A percentile compares a stretch with the other conserved stretches of the same genome.
These are phyloP conservation scores for Chalaropsis thielavioides DNA, from an alignment of 2,329 filamentous ascomycete species.

Conservation along the genomic window DNA sequence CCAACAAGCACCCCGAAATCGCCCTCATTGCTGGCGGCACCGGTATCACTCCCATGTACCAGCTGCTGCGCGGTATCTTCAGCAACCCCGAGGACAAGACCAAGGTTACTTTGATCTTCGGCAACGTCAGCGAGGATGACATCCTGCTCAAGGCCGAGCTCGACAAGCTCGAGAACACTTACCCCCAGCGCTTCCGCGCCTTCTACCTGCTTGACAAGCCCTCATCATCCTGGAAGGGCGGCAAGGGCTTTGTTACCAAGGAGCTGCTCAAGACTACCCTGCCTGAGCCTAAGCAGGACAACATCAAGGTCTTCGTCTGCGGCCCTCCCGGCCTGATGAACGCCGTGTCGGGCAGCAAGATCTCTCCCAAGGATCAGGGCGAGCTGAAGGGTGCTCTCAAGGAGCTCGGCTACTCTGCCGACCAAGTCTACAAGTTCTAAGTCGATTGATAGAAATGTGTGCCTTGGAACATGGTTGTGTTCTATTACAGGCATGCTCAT, in stretches of 20 bases:
- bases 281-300: slow-evolving; percentile 77
- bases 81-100: slow-evolving; percentile 94
- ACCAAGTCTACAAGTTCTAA: slow-evolving; percentile 94
- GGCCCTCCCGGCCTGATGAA: slow-evolving; percentile 90
- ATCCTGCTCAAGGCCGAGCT: slow-evolving; percentile 83
- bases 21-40: slow-evolving; percentile 85
- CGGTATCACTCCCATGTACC: slow-evolving; percentile 96
- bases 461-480: too few species aligned
- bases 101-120: slow-evolving; percentile 89
- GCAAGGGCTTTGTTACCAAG: slow-evolving; percentile 72
- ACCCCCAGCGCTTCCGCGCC: slow-evolving; percentile 84
- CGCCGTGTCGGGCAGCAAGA: slow-evolving; percentile 77
- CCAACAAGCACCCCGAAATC: slow-evolving; percentile 90
- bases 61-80: slow-evolving; percentile 83
- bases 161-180: slow-evolving; percentile 78
- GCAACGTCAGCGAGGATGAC: slow-evolving; percentile 78
- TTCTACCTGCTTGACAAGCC: slow-evolving; percentile 86
- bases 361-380: slow-evolving; percentile 84
- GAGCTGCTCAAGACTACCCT: slow-evolving; percentile 89
- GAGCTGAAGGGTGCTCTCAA: slow-evolving; percentile 70
- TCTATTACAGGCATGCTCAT: too few species aligned
- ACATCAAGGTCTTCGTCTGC: slow-evolving; percentile 95
- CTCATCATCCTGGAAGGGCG: slow-evolving; percentile 62
- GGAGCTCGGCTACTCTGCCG: slow-evolving; percentile 53
- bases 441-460: not conserved